Evolutionary conservation across 805 yeast species (phyloP), one percentile per base, ranked within the genome.

Genomic region (Nakazawaea wickerhamii): DNA sequence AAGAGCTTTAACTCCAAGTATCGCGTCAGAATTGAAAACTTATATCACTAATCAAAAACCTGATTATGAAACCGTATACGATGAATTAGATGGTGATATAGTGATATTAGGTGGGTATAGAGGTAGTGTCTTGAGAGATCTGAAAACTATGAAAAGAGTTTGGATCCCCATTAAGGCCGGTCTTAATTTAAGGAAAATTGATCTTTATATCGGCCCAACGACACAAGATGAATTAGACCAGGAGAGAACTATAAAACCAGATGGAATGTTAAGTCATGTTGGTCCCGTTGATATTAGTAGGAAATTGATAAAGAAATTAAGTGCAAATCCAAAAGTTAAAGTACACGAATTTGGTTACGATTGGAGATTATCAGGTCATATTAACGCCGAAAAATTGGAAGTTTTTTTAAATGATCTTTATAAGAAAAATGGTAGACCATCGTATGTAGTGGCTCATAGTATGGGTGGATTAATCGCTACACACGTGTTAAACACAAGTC

Each of bases 391-490:
- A 5, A 70, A 78, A 47, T 63, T 90, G n/a, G 63, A 61, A 26
- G 60, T 68, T n/a, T 69, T 68, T 38, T 58, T 86, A 13, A 48
- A 52, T 15, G 54, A 66, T 5, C 62, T 87, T 21, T 68, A 73
- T 9, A 53, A 60, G 20, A 52, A 55, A 30, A 74, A 73, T 0
- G 77, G 77, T 14, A 73, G 73, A 47, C 88, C 85, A 10, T 72
- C 81, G 0, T 63, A 82, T 20, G 77, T 90, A 1, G 77, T 90
- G 40, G 93, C 93, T 0, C 97, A 90, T 59, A 88, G 96, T 0
- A 89, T 90, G 96, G 97, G 97, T 41, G 97, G 97, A 0, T 57
- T 90, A 26, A 73, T 90, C 5, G 79, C 95, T 0, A 96, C 88
- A 55, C 81, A 83, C 43, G 87, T 84, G 0, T 65, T 90, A 70